These are phyloP conservation scores for Kokia cookei DNA, from an alignment of 441 rosid genomes.

Conservation along the genomic window DNA sequence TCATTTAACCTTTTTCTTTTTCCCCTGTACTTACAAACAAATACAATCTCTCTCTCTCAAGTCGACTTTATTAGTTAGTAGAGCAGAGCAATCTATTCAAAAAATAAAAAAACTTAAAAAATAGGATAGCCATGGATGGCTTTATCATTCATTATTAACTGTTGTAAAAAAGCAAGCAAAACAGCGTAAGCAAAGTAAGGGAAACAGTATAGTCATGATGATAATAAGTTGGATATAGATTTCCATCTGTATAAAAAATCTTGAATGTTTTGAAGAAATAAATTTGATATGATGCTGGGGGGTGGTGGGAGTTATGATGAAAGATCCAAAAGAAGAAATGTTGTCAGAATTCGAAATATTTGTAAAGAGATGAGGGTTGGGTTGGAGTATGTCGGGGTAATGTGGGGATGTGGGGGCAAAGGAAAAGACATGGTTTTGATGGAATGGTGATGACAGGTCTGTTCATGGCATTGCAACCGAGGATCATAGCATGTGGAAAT, in stretches of 20 bases:
- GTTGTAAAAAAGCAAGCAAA: slow-evolving; percentile 37
- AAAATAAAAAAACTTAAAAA: no score
- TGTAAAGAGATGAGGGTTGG: no score
- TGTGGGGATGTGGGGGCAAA: no score
- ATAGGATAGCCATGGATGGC: slow-evolving; percentile 12
- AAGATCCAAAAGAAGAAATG: slow-evolving; percentile 6
- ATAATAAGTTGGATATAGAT: neutral
- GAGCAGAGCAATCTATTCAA: no score
- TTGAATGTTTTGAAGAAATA: no score
- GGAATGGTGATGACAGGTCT: slow-evolving; percentile 47
- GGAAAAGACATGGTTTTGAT: neutral
- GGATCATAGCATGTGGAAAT: slow-evolving; percentile 97
- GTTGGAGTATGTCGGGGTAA: no score
- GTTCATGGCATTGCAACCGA: slow-evolving; percentile 99
- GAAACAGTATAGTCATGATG: slow-evolving; percentile 43
- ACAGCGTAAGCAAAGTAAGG: slow-evolving; percentile 23
- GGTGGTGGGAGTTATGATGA: slow-evolving; percentile 32
- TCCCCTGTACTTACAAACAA: neutral
- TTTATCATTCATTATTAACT: slow-evolving; percentile 31
- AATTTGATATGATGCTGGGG: neutral
- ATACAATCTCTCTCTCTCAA: neutral
- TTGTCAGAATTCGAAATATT: no score
- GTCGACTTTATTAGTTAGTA: neutral
- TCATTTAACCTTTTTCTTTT: neutral
- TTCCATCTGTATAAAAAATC: neutral